Base-by-base conservation (phyloP, 805 yeast species). In the Metschnikowia lunata region DNA sequence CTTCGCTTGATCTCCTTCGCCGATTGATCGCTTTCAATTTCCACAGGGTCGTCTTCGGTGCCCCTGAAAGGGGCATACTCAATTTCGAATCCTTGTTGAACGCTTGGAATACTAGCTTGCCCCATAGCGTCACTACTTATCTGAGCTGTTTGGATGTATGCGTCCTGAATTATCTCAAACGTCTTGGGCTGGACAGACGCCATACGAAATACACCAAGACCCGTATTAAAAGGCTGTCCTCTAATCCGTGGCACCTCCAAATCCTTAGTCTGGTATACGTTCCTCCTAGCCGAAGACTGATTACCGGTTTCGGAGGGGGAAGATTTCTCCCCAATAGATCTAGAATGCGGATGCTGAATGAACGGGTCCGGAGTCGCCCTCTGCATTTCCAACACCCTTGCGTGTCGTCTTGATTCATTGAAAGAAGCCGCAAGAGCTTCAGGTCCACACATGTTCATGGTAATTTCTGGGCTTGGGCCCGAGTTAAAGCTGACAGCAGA, bases 21-120 rank as follows among this genome's bases (percentile, higher is more conserved):
- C 11, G 28, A 36, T 30, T 6, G 39, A 7, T 43, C 46, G 26
- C 46, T 43, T 15, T 43, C 46, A n/a, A 43, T 43, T 13, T 37
- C 46, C n/a, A 43, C 42, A 6, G 46, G 46, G 26, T 43, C 42
- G 26, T 34, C 36, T 8, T 4, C 36, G 6, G 46, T 43, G 27
- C 46, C 46, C 13, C 14, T 33, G 26, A 12, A 30, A 12, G 11
- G 11, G 6, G n/a, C n/a, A 18, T 18, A 5, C 23, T 18, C 23
- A 18, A 18, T 18, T 18, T 18, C 23, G 5, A 18, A 18, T 18
- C 23, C 5, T 18, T 18, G 23, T 18, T 18, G 23, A 18, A 18
- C 23, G 5, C 23, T 18, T 18, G 23, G 23, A 18, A 18, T 3
- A 18, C 4, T 18, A 18, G 5, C 23, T 29, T 29, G 31, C 11